Percentiles rank a stretch among this genome's conserved stretches.
phyloP scores from a whole-genome alignment of 1,284 basidiomycete genomes.

The Phlebopus sp. region DNA sequence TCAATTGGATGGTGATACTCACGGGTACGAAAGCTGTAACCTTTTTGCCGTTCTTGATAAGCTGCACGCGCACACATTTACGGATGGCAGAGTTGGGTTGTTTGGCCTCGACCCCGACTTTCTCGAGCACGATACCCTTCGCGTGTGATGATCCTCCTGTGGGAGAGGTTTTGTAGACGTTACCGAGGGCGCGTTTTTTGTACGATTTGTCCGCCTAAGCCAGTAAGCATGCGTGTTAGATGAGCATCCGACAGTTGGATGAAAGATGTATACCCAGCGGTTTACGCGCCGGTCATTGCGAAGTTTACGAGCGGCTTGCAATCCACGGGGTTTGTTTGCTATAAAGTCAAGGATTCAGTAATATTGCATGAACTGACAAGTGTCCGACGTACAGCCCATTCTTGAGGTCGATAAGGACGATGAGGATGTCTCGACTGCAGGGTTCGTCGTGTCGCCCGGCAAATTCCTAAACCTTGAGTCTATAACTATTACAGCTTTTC shows the following conservation, averaged over 20 bases:
- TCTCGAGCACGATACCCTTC: constrained; percentile 99
- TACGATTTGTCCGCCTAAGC: constrained; percentile 93
- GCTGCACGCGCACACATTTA: constrained; percentile 99
- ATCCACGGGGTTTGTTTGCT: constrained; percentile 98
- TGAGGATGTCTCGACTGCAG: constrained; percentile 23
- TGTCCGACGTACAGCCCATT: constrained; percentile 75
- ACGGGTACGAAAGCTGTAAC: constrained; percentile 84
- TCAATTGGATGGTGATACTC: constrained; percentile 27
- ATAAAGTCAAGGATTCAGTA: constrained; percentile 13
- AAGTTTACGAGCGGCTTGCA: constrained; percentile 99
- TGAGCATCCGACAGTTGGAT: constrained; percentile 2
- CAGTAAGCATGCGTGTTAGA: constrained; percentile 12
- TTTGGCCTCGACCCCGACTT: constrained; percentile 93
- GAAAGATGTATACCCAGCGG: constrained; percentile 78
- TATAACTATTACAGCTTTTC: constrained; percentile 35
- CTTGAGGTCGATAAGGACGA: constrained; percentile 54
- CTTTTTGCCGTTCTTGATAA: constrained; percentile 99
- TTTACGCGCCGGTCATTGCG: constrained; percentile 92
- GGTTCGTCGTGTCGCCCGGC: constrained; percentile 13
- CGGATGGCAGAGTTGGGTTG: constrained; percentile 99
- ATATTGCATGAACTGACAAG: constrained; percentile 3
- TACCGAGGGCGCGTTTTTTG: constrained; percentile 99
- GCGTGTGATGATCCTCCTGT: constrained; percentile 99
- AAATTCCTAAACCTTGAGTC: constrained; percentile 26
- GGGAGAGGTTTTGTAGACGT: constrained; percentile 99